phyloP scores from a whole-genome alignment of 768 basidiomycete genomes.

The Naganishia onofrii region DNA sequence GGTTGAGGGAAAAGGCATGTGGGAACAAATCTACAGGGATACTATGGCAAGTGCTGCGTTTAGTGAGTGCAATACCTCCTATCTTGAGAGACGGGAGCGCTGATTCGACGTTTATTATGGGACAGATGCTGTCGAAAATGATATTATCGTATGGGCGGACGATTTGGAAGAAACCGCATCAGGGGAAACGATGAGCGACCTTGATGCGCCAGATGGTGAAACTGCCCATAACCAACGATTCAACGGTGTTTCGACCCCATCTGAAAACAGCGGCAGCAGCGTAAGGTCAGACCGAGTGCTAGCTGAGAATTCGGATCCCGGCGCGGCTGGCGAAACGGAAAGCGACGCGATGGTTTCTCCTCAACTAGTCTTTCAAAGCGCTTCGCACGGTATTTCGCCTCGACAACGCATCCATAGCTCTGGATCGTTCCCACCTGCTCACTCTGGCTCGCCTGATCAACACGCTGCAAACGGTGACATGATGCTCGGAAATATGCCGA shows the following conservation, averaged over 20 bases:
- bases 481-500: background rate
- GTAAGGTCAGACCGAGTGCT: too few species aligned
- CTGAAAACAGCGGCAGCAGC: too few species aligned
- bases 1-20: background rate
- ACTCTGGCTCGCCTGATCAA: background rate
- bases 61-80: background rate
- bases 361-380: too few species aligned
- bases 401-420: background rate
- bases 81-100: background rate
- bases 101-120: background rate
- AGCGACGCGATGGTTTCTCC: too few species aligned
- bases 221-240: background rate
- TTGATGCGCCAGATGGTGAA: background rate
- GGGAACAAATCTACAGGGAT: constrained; percentile 5
- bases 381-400: too few species aligned
- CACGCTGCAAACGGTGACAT: background rate
- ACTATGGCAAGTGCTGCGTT: background rate
- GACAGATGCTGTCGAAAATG: background rate
- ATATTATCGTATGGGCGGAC: constrained; percentile 2
- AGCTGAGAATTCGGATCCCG: too few species aligned
- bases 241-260: background rate
- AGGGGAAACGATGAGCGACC: background rate
- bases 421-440: background rate
- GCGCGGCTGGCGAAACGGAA: too few species aligned
- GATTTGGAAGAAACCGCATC: background rate